A percentile compares a stretch with the other conserved stretches of the same genome.
Conservation (phyloP, 345 rosid species). For the Kernera saxatilis region DNA sequence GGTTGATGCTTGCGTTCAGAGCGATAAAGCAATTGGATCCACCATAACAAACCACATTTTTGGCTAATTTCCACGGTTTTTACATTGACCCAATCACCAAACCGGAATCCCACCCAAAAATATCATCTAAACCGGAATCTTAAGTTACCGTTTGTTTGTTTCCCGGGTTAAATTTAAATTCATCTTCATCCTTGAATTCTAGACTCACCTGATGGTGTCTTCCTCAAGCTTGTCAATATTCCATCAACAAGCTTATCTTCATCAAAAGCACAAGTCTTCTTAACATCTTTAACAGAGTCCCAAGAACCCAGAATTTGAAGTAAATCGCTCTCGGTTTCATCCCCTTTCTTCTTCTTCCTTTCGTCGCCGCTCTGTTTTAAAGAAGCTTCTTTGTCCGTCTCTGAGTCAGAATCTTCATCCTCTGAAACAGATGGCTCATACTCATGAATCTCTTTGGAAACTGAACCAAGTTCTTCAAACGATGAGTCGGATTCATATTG, state of each 20-base stretch:
- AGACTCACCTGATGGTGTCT: conserved; percentile 33
- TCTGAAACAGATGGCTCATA: conserved; percentile 47
- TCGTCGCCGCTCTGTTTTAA: background rate
- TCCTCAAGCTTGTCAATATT: conserved; percentile 50
- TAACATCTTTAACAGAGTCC: conserved; percentile 31
- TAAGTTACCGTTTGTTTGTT: background rate
- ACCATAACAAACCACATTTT: background rate
- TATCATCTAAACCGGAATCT: background rate
- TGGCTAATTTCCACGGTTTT: background rate
- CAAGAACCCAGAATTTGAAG: conserved; percentile 54
- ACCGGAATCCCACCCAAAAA: background rate
- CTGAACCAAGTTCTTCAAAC: conserved; percentile 71
- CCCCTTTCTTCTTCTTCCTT: background rate
- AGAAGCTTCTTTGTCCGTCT: conserved; percentile 27
- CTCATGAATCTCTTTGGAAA: conserved; percentile 25
- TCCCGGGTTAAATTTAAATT: background rate
- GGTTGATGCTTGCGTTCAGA: background rate
- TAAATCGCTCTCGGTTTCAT: conserved; percentile 42
- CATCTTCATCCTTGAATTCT: background rate
- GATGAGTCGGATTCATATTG: conserved; percentile 40
- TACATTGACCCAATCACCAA: background rate
- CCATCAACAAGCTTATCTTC: conserved; percentile 46
- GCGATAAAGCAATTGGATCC: background rate
- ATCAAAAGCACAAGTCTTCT: conserved; percentile 37
- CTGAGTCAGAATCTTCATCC: conserved; percentile 52